Evolutionary conservation across 495 filamentous ascomycete species (phyloP).

Genomic region (Massariosphaeria phaeospora): DNA sequence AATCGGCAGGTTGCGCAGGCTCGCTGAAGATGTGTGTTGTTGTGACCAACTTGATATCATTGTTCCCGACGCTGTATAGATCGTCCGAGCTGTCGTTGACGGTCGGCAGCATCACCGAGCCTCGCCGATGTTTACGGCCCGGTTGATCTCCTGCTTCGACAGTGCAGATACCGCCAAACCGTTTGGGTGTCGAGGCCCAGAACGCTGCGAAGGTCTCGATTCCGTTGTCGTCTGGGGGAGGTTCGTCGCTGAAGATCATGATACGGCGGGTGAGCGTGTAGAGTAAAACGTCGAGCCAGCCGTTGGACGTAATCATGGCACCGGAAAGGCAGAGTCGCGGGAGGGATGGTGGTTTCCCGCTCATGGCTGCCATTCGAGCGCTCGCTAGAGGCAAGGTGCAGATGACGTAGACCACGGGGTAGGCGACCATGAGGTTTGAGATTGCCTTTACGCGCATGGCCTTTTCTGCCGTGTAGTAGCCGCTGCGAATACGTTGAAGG

Average conservation of each 20-base stretch:
- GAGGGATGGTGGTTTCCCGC: conserved; percentile 49
- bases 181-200: conserved; percentile 19
- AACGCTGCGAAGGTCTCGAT: conserved; percentile 33
- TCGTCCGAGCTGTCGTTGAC: conserved; percentile 21
- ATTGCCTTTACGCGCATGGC: conserved; percentile 22
- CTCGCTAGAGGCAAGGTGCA: conserved; percentile 68
- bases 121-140: neutral
- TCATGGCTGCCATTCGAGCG: conserved; percentile 61
- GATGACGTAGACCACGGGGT: conserved; percentile 68
- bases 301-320: conserved; percentile 66
- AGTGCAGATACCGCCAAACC: conserved; percentile 24
- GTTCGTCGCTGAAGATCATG: conserved; percentile 30
- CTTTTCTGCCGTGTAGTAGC: conserved; percentile 22
- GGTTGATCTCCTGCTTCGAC: conserved; percentile 12
- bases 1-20: conserved; percentile 20
- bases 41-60: conserved; percentile 27
- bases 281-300: conserved; percentile 67
- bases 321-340: conserved; percentile 64
- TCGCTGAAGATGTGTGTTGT: conserved; percentile 28
- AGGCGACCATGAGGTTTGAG: conserved; percentile 60
- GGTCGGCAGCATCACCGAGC: neutral
- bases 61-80: conserved; percentile 15
- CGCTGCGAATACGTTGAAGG: conserved; percentile 23
- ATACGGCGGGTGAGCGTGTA: conserved; percentile 63
- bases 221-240: conserved; percentile 27